These are phyloP conservation scores for Mucor circinelloides DNA, from an alignment of 371 early-diverging fungal genomes.

Conservation along the genomic window DNA sequence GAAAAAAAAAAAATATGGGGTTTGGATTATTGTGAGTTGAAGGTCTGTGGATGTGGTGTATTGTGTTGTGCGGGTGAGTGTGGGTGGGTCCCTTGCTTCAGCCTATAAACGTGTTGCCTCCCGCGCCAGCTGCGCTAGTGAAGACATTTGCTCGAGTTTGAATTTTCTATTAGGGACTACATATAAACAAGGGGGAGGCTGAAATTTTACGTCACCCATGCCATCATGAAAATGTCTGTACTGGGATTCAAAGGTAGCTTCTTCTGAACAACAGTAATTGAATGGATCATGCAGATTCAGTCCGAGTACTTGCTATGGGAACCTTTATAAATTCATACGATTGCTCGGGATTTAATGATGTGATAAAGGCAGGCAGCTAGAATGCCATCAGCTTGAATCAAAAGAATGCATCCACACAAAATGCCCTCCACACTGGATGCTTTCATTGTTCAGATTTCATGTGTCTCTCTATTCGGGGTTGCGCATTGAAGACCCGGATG, in stretches of 20 bases:
- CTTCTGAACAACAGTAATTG: background rate
- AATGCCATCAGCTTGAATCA: no score
- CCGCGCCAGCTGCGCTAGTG: background rate
- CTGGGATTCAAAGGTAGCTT: background rate
- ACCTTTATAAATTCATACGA: no score
- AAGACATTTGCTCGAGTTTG: no score
- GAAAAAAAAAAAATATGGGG: background rate
- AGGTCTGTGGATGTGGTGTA: background rate
- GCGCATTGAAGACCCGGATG: background rate
- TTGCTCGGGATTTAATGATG: no score
- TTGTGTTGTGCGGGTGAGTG: background rate
- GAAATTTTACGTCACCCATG: conserved; percentile 1
- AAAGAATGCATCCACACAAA: no score
- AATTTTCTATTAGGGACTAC: background rate
- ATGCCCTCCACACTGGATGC: background rate
- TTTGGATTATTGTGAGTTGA: background rate
- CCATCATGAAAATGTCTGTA: background rate
- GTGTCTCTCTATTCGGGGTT: background rate
- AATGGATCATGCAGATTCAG: background rate
- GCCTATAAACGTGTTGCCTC: background rate
- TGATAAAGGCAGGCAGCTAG: no score
- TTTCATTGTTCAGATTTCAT: background rate
- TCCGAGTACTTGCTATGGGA: no score
- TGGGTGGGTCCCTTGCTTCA: conserved; percentile 1
- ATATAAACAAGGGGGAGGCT: background rate